A percentile compares a stretch with the other conserved stretches of the same genome.
phyloP scores from a whole-genome alignment of 1,284 basidiomycete species.

The Moniliella sp. region DNA sequence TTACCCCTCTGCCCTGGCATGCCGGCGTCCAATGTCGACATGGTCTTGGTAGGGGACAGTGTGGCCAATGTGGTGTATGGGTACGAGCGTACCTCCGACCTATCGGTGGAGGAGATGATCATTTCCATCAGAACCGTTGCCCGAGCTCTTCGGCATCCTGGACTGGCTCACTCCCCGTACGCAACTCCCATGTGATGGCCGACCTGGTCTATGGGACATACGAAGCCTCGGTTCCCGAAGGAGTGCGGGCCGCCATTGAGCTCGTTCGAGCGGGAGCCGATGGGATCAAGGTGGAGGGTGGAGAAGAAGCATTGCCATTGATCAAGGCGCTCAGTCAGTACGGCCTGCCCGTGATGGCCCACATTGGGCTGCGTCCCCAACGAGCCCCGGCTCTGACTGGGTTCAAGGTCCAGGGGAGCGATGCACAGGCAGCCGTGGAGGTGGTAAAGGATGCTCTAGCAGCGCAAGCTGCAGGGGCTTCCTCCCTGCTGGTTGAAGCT shows the following conservation, averaged over 20 bases:
- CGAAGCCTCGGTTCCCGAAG: conserved; percentile 46
- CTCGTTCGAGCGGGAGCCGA: conserved; percentile 74
- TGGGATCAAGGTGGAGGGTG: conserved; percentile 81
- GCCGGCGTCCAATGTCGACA: conserved; percentile 18
- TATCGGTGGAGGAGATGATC: conserved; percentile 20
- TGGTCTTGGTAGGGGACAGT: conserved; percentile 30
- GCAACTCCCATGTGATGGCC: conserved; percentile 58
- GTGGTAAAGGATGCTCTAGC: conserved; percentile 49
- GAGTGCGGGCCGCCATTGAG: conserved; percentile 52
- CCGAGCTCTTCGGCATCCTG: conserved; percentile 11
- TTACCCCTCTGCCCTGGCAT: conserved; percentile 20
- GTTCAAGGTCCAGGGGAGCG: conserved; percentile 68
- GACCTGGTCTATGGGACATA: conserved; percentile 92
- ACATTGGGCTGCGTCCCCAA: conserved; percentile 79
- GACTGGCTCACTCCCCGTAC: conserved; percentile 1
- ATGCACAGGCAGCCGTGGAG: conserved; percentile 44
- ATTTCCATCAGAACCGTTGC: conserved; percentile 21
- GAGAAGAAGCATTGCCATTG: conserved; percentile 51
- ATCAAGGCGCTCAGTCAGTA: conserved; percentile 51
- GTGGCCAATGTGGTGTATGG: conserved; percentile 31
- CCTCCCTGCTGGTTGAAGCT: conserved; percentile 69
- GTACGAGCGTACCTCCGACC: conserved; percentile 14
- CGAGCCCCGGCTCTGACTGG: conserved; percentile 61
- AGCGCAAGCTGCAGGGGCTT: conserved; percentile 66
- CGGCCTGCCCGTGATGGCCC: conserved; percentile 85